A percentile compares a stretch with the other conserved stretches of the same genome.
Conservation (phyloP, 2,329 filamentous ascomycete species). For the Cladosporium sp. region DNA sequence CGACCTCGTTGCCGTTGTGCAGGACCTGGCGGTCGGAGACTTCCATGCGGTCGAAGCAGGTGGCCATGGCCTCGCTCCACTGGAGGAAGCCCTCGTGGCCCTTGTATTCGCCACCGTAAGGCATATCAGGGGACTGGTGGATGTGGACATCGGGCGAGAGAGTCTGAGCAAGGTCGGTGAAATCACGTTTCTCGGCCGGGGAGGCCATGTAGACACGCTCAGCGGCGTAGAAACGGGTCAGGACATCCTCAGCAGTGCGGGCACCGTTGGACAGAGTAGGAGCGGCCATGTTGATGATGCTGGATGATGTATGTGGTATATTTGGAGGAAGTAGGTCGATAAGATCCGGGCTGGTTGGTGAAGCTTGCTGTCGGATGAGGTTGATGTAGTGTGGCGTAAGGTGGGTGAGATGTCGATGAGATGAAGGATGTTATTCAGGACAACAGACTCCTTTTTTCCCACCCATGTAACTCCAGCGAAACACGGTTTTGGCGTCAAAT, state of each 20-base stretch:
- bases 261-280: constrained; percentile 5
- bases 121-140: constrained; percentile 33
- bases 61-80: constrained; percentile 31
- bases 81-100: constrained; percentile 32
- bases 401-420: not conserved
- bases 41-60: constrained; percentile 26
- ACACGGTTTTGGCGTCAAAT: constrained; percentile 8
- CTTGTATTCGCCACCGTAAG: constrained; percentile 31
- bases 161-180: constrained; percentile 26
- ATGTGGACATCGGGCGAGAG: constrained; percentile 27
- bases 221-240: constrained; percentile 34
- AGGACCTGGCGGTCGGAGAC: constrained; percentile 32
- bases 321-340: not conserved
- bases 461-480: not conserved
- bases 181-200: constrained; percentile 28
- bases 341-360: too few species aligned
- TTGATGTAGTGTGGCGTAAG: not conserved
- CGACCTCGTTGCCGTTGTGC: constrained; percentile 29
- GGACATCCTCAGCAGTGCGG: constrained; percentile 21
- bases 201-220: constrained; percentile 34
- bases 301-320: not conserved
- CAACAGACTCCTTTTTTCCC: constrained; percentile 9
- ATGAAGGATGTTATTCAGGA: not conserved
- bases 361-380: not conserved
- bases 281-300: constrained; percentile 8